Base-by-base conservation (phyloP, 345 rosid genomes). In the Viola odorata region DNA sequence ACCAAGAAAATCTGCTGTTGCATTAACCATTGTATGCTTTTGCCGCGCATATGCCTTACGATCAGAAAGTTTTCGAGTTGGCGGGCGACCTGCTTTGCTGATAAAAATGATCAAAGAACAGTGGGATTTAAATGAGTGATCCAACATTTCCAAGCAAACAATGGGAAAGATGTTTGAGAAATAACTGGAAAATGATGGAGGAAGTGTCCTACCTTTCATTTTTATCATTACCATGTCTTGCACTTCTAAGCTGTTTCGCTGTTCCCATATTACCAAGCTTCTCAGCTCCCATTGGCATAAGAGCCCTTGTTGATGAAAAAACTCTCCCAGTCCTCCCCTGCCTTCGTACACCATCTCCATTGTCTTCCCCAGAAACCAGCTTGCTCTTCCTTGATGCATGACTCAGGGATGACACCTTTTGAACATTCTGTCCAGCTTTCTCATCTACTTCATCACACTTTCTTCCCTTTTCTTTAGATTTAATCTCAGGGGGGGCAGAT, bases 81-180 rank as follows among this genome's bases (percentile, higher is more conserved):
- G 83, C 55, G 91, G 96, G 70, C 97, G 91, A 58, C 99, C 95
- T n/a, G 81, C 72, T 74, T 84, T 90, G 82, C 97, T 90, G 95
- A 62, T 39, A 77, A 61, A 75, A 73, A 13, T 71, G 68, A 60
- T 51, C 53, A 72, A 58, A 36, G 65, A 75, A 64, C 48, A 13
- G 54, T 74, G 42, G 73, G 78, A 49, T 59, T 57, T 57, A 60
- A 54, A 60, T 17, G 48, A 60, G 55, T 36, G 6, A 17, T 3
- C 53, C 56, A 62, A 51, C 41, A 45, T 12, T 13, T 38, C 49
- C 41, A 53, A 55, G 45, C 5, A 62, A 63, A 65, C 32, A 23
- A 23, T 23, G 32, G 15, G 5, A 45, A 56, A 63, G 15, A 59
- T 50, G 50, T 9, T 37, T 37, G 45, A 42, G 37, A 53, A 50